Percentiles rank a stretch among this genome's conserved stretches.
phyloP scores from a whole-genome alignment of 805 yeast species.

The Wickerhamiella azyma region DNA sequence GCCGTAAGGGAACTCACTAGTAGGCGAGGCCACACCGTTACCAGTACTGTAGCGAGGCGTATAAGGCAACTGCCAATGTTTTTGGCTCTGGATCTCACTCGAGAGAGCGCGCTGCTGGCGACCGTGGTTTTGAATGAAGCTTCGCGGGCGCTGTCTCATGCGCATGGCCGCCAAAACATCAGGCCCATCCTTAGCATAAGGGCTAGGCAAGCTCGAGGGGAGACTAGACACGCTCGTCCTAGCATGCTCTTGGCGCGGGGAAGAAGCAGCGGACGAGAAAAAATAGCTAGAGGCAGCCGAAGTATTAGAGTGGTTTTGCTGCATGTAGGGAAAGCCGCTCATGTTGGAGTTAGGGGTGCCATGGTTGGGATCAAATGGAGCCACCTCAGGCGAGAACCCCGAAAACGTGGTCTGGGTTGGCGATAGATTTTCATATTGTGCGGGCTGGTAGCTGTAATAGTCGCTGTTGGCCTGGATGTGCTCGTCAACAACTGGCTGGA shows the following conservation, averaged over 20 bases:
- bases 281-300: not conserved
- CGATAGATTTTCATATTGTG: not conserved
- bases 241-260: not conserved
- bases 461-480: not conserved
- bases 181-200: conserved; percentile 2
- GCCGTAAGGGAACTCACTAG: not conserved
- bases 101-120: not conserved
- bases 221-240: not conserved
- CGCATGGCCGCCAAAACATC: conserved; percentile 6
- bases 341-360: not conserved
- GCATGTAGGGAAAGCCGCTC: not conserved
- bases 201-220: not conserved
- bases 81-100: not conserved
- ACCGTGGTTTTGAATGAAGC: not conserved
- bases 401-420: not conserved
- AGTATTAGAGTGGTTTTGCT: not conserved
- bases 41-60: not conserved
- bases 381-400: not conserved
- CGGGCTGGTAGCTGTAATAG: not conserved
- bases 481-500: not conserved
- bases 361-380: not conserved
- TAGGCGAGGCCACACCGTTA: not conserved
- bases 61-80: not conserved
- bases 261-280: not conserved
- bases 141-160: not conserved